Evolutionary conservation across 805 yeast genomes (phyloP).

Genomic region (Pichia pseudocactophila): DNA sequence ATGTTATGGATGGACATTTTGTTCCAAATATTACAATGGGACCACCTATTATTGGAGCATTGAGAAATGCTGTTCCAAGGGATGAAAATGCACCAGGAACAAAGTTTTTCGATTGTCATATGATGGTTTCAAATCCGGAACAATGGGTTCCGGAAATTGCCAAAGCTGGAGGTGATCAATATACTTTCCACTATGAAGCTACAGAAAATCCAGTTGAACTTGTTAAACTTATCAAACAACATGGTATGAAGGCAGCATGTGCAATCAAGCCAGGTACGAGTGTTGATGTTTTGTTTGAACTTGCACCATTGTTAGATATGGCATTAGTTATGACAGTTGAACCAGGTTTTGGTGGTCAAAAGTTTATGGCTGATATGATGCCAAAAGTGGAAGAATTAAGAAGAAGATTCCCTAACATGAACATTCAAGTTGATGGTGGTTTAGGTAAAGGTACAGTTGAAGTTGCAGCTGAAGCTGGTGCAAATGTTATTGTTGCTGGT

Average conservation of each 20-base stretch:
- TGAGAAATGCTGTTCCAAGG: conserved; percentile 71
- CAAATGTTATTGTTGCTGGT: conserved; percentile 96
- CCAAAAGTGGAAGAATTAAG: conserved; percentile 81
- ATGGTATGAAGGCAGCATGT: conserved; percentile 90
- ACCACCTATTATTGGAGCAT: conserved; percentile 73
- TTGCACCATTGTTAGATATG: conserved; percentile 80
- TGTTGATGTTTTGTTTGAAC: conserved; percentile 53
- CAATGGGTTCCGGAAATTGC: conserved; percentile 92
- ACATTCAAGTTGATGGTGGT: conserved; percentile 97
- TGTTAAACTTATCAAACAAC: conserved; percentile 62
- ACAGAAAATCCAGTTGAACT: conserved; percentile 68
- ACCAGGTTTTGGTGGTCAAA: conserved; percentile 98
- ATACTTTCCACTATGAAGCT: conserved; percentile 93
- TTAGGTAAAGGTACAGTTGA: conserved; percentile 78
- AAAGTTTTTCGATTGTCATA: conserved; percentile 82
- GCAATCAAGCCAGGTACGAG: conserved; percentile 92
- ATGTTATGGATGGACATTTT: conserved; percentile 98
- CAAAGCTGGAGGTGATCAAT: conserved; percentile 90
- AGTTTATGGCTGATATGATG: conserved; percentile 94
- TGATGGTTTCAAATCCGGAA: conserved; percentile 94
- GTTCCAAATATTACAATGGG: conserved; percentile 96
- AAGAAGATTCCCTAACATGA: conserved; percentile 60
- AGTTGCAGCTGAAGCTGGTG: conserved; percentile 92
- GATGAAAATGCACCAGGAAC: conserved; percentile 14
- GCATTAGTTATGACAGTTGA: conserved; percentile 97